Evolutionary conservation across 306 rosid species (phyloP), one percentile per base, ranked within the genome.

Genomic region (Cucumis cinereus): DNA sequence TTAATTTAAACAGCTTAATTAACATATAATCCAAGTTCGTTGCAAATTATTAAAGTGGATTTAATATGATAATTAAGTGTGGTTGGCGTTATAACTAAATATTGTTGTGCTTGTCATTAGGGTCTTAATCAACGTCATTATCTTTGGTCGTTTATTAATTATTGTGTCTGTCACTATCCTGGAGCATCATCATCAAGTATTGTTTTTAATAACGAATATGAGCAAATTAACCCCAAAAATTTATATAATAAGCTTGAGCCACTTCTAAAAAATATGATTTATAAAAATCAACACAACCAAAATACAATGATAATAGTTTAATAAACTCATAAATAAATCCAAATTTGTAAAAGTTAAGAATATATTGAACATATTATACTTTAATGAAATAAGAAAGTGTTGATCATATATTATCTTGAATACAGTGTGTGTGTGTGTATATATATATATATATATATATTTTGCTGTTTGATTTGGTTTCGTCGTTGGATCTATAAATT

Each of bases 81-180:
- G 52, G 30, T 66, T 38, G 72, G 72, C 23, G 70, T 77, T 78
- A 78, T 79, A 81, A 45, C 23, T 50, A 77, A 60, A 17, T 60
- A 60, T 61, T 61, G 22, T 20, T n/a, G 73, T 40, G 30, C 52
- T 43, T 59, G 63, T 58, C 61, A 67, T 67, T 67, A 41, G 5
- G 22, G 74, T 68, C 74, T 43, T 13, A 43, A 68, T 23, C 55
- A 43, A 43, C 56, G 56, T 68, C 56, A 22, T 43, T 68, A 69
- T 69, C 36, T 8, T 67, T 41, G 35, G 73, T 67, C 33, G 30
- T 67, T 43, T 23, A 41, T 69, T 69, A 43, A 69, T 43, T 69
- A 69, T 73, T 74, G n/a, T 52, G 74, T 73, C 45, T 11, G 64
- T 76, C 79, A 79, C 26, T 70, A 38, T 50, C 73, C 40, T 22